Conservation (phyloP, 2,329 filamentous ascomycete species). For the Lasiodiplodia hormozganensis region DNA sequence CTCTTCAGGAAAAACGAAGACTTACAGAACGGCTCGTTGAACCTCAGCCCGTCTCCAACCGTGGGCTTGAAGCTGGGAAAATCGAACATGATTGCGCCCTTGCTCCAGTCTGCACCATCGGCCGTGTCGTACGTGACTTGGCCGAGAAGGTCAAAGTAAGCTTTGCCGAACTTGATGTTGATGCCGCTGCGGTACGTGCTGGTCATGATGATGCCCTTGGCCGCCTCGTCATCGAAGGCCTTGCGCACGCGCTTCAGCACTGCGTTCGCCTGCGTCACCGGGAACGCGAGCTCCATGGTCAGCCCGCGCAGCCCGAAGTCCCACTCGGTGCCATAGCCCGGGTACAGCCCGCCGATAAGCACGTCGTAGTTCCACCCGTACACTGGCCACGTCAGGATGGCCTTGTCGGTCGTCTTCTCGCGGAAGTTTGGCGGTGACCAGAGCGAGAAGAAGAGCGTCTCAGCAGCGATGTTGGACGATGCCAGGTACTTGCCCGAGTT, state of each 20-base stretch:
- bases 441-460: conserved; percentile 57
- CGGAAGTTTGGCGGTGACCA: conserved; percentile 62
- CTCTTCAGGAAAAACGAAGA: background rate
- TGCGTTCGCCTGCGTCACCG: conserved; percentile 57
- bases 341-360: conserved; percentile 59
- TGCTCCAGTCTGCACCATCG: conserved; percentile 57
- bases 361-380: conserved; percentile 63
- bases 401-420: conserved; percentile 56
- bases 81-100: conserved; percentile 63
- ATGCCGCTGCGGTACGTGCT: conserved; percentile 60
- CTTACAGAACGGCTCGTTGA: conserved; percentile 59
- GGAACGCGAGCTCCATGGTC: conserved; percentile 61
- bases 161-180: conserved; percentile 61
- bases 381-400: conserved; percentile 57
- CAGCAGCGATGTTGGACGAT: conserved; percentile 58
- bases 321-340: conserved; percentile 40
- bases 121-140: conserved; percentile 58
- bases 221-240: conserved; percentile 57
- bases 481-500: conserved; percentile 57
- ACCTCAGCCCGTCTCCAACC: conserved; percentile 55
- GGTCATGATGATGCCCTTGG: conserved; percentile 56
- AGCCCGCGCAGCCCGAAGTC: conserved; percentile 37
- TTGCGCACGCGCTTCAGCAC: conserved; percentile 58
- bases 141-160: conserved; percentile 58
- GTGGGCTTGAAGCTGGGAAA: conserved; percentile 58